Evolutionary conservation across 306 rosid species (phyloP), one percentile per base, ranked within the genome.

Genomic region (Corylus americana): DNA sequence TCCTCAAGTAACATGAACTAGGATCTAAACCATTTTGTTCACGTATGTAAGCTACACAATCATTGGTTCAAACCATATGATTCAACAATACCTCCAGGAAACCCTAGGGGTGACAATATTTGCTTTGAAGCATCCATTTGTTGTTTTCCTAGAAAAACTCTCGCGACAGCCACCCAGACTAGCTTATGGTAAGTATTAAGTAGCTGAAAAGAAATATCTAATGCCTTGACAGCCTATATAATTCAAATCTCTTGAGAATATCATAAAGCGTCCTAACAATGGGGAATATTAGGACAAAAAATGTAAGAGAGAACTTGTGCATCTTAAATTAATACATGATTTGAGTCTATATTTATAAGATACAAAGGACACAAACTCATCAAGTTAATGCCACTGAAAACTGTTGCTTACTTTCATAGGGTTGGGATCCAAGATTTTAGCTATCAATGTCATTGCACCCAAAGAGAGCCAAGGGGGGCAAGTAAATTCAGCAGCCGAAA

Each of bases 381-480:
- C 16, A 70, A 55, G 22, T 51, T 11, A 70, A 47, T 48, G 37
- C 27, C 2, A 42, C 53, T 77, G 27, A 67, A 64, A 48, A 69
- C 45, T 49, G 62, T 70, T 78, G 78, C 97, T 90, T 88, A 95
- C 99, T 57, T 95, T 95, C 85, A 76, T 78, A 39, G 99, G 98
- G 70, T 95, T 89, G 20, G 99, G 99, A 87, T 95, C 98, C 91
- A 95, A 86, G 85, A 95, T 88, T 72, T 91, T 88, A 80, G 96
- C 70, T 78, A 95, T 92, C 85, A 95, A 88, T 88, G 93, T 95
- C 93, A 91, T 90, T 16, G 97, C 99, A 74, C 89, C 85, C 77
- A 93, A 91, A 70, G 99, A 93, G 69, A 93, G 89, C 99, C 99
- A 95, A 27, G 99, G 98, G 49, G 99, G 99, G 74, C 90, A 93